Evolutionary conservation across 257 asterid species (phyloP).

Genomic region (Petunia axillaris): DNA sequence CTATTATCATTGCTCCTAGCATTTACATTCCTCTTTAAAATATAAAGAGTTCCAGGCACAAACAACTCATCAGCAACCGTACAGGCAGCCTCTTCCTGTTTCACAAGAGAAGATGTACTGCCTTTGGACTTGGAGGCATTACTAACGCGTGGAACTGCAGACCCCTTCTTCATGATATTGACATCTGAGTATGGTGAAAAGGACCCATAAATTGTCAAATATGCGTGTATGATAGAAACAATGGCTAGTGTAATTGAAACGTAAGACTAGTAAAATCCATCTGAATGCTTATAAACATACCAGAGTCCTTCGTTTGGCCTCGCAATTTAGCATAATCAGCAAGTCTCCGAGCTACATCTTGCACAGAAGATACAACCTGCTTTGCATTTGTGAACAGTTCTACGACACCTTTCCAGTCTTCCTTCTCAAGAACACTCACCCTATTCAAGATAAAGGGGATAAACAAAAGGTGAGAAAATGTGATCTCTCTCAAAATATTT

Average conservation of each 20-base stretch:
- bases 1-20: slow-evolving; percentile 34
- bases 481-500: background rate
- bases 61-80: slow-evolving; percentile 50
- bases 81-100: slow-evolving; percentile 27
- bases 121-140: slow-evolving; percentile 35
- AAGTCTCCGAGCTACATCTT: slow-evolving; percentile 82
- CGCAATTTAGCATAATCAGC: slow-evolving; percentile 73
- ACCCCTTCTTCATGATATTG: background rate
- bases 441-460: slow-evolving; percentile 47
- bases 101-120: slow-evolving; percentile 31
- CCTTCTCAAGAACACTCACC: slow-evolving; percentile 68
- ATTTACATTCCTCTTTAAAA: slow-evolving; percentile 62
- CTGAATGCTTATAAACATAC: slow-evolving; percentile 35
- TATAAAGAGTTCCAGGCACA: slow-evolving; percentile 78
- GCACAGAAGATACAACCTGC: slow-evolving; percentile 83
- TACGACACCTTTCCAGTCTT: slow-evolving; percentile 86
- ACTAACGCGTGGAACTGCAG: slow-evolving; percentile 26
- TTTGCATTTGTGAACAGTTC: slow-evolving; percentile 84
- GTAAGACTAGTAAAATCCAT: background rate
- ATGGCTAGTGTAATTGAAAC: background rate
- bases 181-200: slow-evolving; percentile 3
- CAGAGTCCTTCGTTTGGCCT: slow-evolving; percentile 54
- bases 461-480: slow-evolving; percentile 33
- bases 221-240: background rate
- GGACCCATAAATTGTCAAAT: background rate